Base-by-base conservation (phyloP, 306 rosid species). In the Parietaria judaica region DNA sequence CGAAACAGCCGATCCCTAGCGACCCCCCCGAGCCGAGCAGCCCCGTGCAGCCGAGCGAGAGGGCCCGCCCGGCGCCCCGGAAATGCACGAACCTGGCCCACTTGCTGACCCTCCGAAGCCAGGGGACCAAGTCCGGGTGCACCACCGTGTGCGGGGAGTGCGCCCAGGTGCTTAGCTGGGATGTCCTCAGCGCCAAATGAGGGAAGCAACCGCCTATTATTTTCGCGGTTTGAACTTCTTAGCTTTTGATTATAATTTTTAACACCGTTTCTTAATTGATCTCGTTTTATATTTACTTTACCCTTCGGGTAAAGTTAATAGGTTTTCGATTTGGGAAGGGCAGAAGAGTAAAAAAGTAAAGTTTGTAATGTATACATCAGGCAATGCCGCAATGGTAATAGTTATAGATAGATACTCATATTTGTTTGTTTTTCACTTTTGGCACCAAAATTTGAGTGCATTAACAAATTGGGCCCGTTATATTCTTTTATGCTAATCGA, bases 101-200 rank as follows among this genome's bases (percentile, higher is more conserved):
- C 62, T 6, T 88, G 80, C 81, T 92, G 63, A 92, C 95, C 37
- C 96, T 92, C 35, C 72, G 96, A 79, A 88, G 95, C 59, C 98
- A 88, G 76, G 90, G 96, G 51, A 85, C 82, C 48, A 92, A 84
- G 73, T 39, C 41, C 39, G 95, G 96, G 60, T 75, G 89, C 75
- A 66, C 72, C 60, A 86, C 98, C 9, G 80, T 92, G 51, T 92
- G 98, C 52, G 98, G 98, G 52, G 96, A 92, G 72, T 92, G 98
- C 17, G 98, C 84, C 53, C 88, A 75, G 60, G 95, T 82, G 84
- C 82, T 92, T 11, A 78, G 85, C 64, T 87, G 98, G 98, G 95
- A 92, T 59, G 84, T 79, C 63, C 77, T 88, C 56, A 71, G 58
- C 51, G 67, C 60, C 48, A 76, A 65, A 60, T 72, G 76, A 78